A percentile compares a stretch with the other conserved stretches of the same genome.
These are phyloP conservation scores for Exobasidium cylindrosporum DNA, from an alignment of 1,284 basidiomycete species.

Conservation along the genomic window DNA sequence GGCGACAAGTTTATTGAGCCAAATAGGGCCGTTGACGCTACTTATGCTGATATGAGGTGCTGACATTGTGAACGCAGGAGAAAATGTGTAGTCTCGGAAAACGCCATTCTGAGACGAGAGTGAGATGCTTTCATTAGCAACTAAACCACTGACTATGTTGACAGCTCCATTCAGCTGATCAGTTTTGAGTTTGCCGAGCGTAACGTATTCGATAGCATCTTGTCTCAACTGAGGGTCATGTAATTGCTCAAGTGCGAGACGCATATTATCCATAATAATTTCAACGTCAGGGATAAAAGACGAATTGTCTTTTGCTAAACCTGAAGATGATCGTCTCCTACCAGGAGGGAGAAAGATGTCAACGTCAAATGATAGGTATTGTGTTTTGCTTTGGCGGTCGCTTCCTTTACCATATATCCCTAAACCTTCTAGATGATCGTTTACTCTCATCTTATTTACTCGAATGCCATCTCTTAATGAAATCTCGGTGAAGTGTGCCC, in stretches of 20 bases:
- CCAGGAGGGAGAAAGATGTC: neutral
- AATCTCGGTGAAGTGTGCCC: conserved; percentile 3
- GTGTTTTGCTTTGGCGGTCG: no score
- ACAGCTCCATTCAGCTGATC: neutral
- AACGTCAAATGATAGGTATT: neutral
- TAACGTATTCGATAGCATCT: neutral
- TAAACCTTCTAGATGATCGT: neutral
- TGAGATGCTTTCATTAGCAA: conserved; percentile 4
- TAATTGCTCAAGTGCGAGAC: neutral
- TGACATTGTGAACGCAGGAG: neutral
- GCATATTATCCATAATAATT: conserved; percentile 4
- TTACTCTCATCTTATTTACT: neutral
- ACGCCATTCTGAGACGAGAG: neutral
- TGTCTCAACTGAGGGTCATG: neutral
- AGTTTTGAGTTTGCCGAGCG: neutral
- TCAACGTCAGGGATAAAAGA: neutral
- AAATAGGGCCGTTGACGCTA: conserved; percentile 11
- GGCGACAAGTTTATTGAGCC: neutral
- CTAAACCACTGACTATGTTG: neutral
- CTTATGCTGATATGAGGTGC: neutral
- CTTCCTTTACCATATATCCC: neutral
- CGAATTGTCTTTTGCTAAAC: conserved; percentile 1
- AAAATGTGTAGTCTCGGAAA: neutral
- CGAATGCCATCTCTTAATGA: neutral
- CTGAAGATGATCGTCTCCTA: neutral